phyloP scores from a whole-genome alignment of 2,329 filamentous ascomycete genomes.

The Fusarium sp. region DNA sequence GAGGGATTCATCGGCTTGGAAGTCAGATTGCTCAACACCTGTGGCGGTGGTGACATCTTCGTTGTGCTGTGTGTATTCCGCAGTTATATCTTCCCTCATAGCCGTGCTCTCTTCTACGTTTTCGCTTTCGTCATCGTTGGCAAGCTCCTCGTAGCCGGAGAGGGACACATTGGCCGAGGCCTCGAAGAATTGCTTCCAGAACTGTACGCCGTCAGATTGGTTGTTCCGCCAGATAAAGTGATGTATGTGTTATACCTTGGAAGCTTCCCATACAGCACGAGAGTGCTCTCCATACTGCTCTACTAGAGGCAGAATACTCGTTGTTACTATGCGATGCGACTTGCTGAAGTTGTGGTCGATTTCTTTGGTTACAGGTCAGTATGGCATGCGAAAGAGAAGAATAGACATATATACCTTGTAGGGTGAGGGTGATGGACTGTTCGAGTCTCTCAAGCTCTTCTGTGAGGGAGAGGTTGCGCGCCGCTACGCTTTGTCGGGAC shows the following conservation, averaged over 20 bases:
- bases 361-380: constrained; percentile 67
- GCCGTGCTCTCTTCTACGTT: constrained; percentile 66
- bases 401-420: constrained; percentile 78
- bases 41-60: constrained; percentile 57
- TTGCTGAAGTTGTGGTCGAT: constrained; percentile 99
- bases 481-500: constrained; percentile 63
- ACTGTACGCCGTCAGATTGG: constrained; percentile 64
- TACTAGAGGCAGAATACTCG: constrained; percentile 90
- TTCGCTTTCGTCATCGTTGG: constrained; percentile 73
- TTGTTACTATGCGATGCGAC: constrained; percentile 94
- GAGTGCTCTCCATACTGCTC: constrained; percentile 97
- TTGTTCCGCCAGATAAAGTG: background rate
- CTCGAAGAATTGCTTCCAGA: constrained; percentile 99
- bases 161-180: constrained; percentile 97
- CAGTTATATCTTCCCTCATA: constrained; percentile 68
- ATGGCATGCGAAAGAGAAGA: background rate
- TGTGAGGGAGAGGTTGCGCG: constrained; percentile 79
- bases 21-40: constrained; percentile 53
- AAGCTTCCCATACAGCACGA: constrained; percentile 94
- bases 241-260: constrained; percentile 72
- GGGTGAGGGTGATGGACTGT: constrained; percentile 94
- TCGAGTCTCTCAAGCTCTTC: constrained; percentile 97
- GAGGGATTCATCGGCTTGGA: constrained; percentile 71
- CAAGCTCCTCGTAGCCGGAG: constrained; percentile 90
- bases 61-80: constrained; percentile 61